A percentile compares a stretch with the other conserved stretches of the same genome.
phyloP scores from a whole-genome alignment of 192 early-diverging fungal genomes.

The Coemansia sp. region DNA sequence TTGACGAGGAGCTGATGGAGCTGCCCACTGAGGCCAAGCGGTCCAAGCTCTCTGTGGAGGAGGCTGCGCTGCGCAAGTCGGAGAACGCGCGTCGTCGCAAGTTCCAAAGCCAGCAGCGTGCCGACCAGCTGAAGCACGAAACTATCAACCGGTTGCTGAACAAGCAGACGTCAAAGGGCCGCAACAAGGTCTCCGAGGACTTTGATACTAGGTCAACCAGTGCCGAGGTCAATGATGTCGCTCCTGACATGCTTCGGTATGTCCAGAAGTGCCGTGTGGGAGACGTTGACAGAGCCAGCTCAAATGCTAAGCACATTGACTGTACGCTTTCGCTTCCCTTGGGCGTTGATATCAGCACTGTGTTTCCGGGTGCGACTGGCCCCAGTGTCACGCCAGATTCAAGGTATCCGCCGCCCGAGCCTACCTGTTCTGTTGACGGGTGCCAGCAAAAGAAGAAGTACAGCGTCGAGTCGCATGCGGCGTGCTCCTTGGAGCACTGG shows the following conservation, averaged over 20 bases:
- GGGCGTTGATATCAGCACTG: conserved; percentile 13
- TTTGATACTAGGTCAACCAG: conserved; percentile 50
- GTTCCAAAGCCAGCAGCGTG: conserved; percentile 73
- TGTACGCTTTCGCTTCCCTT: conserved; percentile 17
- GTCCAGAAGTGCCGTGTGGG: conserved; percentile 17
- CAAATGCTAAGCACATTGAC: conserved; percentile 14
- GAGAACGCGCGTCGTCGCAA: conserved; percentile 75
- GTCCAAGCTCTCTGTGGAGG: conserved; percentile 68
- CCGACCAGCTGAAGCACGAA: conserved; percentile 70
- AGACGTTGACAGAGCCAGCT: too few relatives aligned
- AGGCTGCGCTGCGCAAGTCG: conserved; percentile 65
- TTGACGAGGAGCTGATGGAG: conserved; percentile 63
- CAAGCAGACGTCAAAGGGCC: conserved; percentile 73
- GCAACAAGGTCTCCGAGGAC: conserved; percentile 62
- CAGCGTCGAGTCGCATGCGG: conserved; percentile 52
- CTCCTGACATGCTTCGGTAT: conserved; percentile 19
- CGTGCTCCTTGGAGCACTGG: conserved; percentile 65
- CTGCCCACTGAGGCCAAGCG: conserved; percentile 66
- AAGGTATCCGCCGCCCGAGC: conserved; percentile 50
- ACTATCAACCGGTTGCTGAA: conserved; percentile 79
- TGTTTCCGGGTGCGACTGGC: conserved; percentile 18
- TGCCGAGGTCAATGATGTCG: conserved; percentile 16
- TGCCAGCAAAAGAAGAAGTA: conserved; percentile 60
- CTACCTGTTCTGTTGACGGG: conserved; percentile 51
- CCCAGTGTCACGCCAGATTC: conserved; percentile 12